These are phyloP conservation scores for Echium plantagineum DNA, from an alignment of 257 asterid genomes.

Conservation along the genomic window DNA sequence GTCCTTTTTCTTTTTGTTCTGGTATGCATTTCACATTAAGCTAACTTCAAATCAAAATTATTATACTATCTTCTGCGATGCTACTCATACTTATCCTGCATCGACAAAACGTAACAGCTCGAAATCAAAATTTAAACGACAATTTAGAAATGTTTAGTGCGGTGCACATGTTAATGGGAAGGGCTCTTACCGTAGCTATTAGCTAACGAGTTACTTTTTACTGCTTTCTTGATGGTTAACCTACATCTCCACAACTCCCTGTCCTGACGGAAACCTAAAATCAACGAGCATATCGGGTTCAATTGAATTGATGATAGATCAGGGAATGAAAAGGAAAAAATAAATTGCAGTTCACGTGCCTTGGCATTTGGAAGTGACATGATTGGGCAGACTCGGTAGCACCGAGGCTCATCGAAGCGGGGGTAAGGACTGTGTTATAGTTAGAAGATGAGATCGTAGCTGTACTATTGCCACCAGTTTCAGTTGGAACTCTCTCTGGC, in stretches of 20 bases:
- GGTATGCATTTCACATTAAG: conserved; percentile 56
- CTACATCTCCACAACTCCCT: conserved; percentile 77
- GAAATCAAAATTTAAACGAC: conserved; percentile 2
- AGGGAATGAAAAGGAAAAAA: background rate
- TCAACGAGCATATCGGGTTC: conserved; percentile 1
- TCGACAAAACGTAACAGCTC: conserved; percentile 5
- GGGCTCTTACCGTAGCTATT: conserved; percentile 40
- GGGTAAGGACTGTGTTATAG: conserved; percentile 25
- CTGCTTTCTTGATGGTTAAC: background rate
- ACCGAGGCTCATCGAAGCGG: conserved; percentile 30
- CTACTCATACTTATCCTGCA: conserved; percentile 53
- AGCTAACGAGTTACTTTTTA: conserved; percentile 13
- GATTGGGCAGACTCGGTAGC: conserved; percentile 44
- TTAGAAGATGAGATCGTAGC: conserved; percentile 32
- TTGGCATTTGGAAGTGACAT: conserved; percentile 60
- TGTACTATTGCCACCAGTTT: conserved; percentile 22
- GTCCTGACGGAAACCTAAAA: conserved; percentile 44
- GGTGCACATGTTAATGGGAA: too few species aligned
- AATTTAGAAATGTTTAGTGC: too few species aligned
- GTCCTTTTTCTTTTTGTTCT: conserved; percentile 35
- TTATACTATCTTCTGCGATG: conserved; percentile 12
- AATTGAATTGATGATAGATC: background rate
- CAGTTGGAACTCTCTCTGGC: conserved; percentile 30
- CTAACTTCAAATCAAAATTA: conserved; percentile 38
- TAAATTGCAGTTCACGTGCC: conserved; percentile 24